phyloP scores from a whole-genome alignment of 352 stramenopile genomes.

The Peronospora destructor region DNA sequence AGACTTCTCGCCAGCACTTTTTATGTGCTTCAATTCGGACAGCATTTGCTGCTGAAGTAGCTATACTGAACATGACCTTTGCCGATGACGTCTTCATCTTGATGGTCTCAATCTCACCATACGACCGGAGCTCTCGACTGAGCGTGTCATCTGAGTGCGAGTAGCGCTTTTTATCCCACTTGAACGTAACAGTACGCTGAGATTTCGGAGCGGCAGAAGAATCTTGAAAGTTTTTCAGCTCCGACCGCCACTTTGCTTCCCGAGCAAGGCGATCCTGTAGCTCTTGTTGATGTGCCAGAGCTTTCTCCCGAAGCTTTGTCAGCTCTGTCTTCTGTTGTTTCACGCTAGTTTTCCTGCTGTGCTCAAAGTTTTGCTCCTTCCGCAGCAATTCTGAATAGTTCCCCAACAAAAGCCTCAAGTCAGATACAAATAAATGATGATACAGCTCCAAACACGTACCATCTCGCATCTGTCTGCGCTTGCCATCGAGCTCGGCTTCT shows the following conservation, averaged over 20 bases:
- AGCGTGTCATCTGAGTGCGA: constrained; percentile 79
- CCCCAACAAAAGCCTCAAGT: constrained; percentile 1
- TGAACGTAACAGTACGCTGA: constrained; percentile 64
- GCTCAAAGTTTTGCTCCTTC: constrained; percentile 48
- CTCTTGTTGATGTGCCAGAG: constrained; percentile 43
- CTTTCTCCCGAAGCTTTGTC: constrained; percentile 47
- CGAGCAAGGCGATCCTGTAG: constrained; percentile 41
- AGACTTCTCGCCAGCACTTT: constrained; percentile 56
- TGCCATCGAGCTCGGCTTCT: constrained; percentile 42
- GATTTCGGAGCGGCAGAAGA: constrained; percentile 35
- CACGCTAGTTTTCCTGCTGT: constrained; percentile 27
- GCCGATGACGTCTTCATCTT: constrained; percentile 66
- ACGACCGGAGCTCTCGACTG: constrained; percentile 40
- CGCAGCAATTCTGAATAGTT: constrained; percentile 42
- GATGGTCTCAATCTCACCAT: constrained; percentile 61
- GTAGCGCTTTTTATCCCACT: constrained; percentile 59
- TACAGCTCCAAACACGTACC: constrained; percentile 21
- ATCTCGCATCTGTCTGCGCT: constrained; percentile 58
- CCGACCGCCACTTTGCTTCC: constrained; percentile 34
- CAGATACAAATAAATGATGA: background rate
- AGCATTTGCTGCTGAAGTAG: too few species aligned
- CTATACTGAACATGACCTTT: too few species aligned
- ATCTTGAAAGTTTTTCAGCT: constrained; percentile 28
- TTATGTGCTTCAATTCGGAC: constrained; percentile 50
- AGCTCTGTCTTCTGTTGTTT: constrained; percentile 42